Percentiles rank a stretch among this genome's conserved stretches.
phyloP scores from a whole-genome alignment of 2,329 filamentous ascomycete genomes.

The Drechslerella dactyloides region DNA sequence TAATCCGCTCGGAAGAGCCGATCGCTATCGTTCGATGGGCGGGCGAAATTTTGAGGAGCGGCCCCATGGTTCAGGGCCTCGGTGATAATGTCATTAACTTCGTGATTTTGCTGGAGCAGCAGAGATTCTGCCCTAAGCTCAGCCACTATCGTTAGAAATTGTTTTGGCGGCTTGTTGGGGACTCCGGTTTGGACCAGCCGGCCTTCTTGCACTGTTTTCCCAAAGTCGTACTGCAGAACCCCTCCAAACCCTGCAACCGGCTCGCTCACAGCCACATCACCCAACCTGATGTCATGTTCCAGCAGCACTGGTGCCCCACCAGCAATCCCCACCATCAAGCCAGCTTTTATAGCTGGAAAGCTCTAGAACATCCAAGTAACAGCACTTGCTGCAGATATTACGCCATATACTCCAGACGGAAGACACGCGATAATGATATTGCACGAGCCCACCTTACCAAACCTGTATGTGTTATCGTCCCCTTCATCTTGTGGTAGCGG shows the following conservation, averaged over 20 bases:
- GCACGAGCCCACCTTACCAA: conserved; percentile 7
- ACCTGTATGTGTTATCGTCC: conserved; percentile 19
- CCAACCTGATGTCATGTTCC: conserved; percentile 14
- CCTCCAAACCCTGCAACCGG: conserved; percentile 11
- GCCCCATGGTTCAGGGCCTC: not conserved
- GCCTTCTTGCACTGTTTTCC: conserved; percentile 13
- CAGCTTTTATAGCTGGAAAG: conserved; percentile 10
- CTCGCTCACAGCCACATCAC: conserved; percentile 18
- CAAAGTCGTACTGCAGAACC: conserved; percentile 13
- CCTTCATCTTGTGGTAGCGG: conserved; percentile 10
- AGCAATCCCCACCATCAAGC: conserved; percentile 22
- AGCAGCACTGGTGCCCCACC: conserved; percentile 12
- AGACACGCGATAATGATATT: conserved; percentile 25
- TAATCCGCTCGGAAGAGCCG: conserved; percentile 24
- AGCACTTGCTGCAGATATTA: not conserved
- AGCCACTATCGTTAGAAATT: conserved; percentile 4
- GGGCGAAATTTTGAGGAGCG: not conserved
- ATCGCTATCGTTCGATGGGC: conserved; percentile 9
- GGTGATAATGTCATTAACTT: conserved; percentile 5
- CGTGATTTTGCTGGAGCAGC: too few species aligned
- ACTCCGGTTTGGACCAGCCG: conserved; percentile 4
- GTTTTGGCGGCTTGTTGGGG: conserved; percentile 10
- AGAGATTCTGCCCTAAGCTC: conserved; percentile 10
- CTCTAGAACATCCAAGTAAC: conserved; percentile 5
- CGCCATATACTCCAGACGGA: conserved; percentile 16